Evolutionary conservation across 768 basidiomycete genomes (phyloP).

Genomic region (Boletus barrowsii): DNA sequence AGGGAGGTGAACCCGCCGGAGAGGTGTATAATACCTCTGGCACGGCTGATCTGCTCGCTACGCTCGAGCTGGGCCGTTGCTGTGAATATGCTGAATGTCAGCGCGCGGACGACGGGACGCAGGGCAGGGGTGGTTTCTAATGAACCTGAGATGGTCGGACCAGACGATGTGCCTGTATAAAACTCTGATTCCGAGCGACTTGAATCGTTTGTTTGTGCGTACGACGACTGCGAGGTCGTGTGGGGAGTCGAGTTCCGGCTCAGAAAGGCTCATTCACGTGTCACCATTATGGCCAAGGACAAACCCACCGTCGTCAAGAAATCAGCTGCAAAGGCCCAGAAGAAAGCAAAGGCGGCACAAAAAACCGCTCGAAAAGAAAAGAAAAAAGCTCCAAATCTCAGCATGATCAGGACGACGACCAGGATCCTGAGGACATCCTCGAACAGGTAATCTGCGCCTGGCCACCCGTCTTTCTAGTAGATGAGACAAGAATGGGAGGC

Average conservation of each 20-base stretch:
- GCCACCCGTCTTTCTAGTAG: slow-evolving; percentile 42
- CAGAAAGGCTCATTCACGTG: too few relatives aligned
- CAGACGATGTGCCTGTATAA: slow-evolving; percentile 38
- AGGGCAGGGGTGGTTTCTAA: slow-evolving; percentile 20
- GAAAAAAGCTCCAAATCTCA: slow-evolving; percentile 49
- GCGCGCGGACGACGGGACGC: slow-evolving; percentile 15
- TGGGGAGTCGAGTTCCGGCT: slow-evolving; percentile 27
- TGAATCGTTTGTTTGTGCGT: slow-evolving; percentile 31
- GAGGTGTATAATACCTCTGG: slow-evolving; percentile 21
- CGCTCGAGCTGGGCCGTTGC: slow-evolving; percentile 13
- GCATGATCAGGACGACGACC: slow-evolving; percentile 56
- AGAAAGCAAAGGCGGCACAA: slow-evolving; percentile 63
- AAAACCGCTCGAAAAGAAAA: slow-evolving; percentile 69
- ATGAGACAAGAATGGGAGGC: slow-evolving; percentile 82
- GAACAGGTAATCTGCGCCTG: slow-evolving; percentile 52
- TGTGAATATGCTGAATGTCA: slow-evolving; percentile 29
- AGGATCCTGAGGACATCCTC: slow-evolving; percentile 81
- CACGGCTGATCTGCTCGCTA: slow-evolving; percentile 29
- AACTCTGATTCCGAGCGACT: slow-evolving; percentile 26
- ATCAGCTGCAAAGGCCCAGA: slow-evolving; percentile 51
- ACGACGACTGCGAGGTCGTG: slow-evolving; percentile 32
- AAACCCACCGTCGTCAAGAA: slow-evolving; percentile 37
- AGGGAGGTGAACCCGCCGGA: slow-evolving; percentile 14
- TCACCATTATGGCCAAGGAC: slow-evolving; percentile 26
- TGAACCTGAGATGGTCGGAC: slow-evolving; percentile 28